A percentile compares a stretch with the other conserved stretches of the same genome.
These are phyloP conservation scores for Penicillium psychrosexuale DNA, from an alignment of 2,329 filamentous ascomycete species.

Conservation along the genomic window DNA sequence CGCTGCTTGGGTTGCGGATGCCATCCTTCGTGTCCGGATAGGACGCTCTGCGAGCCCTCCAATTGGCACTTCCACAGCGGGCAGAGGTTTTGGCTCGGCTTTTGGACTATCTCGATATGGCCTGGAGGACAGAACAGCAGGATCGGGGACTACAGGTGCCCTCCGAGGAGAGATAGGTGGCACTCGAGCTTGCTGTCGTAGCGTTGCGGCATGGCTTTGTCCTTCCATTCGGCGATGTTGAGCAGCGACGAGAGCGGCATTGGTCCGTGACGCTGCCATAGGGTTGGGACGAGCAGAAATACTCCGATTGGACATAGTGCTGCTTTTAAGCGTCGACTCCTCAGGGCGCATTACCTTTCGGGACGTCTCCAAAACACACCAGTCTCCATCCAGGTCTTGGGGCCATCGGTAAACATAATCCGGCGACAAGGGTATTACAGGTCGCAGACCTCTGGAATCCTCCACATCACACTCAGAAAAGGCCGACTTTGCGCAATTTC, in stretches of 20 bases:
- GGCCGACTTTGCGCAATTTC: conserved; percentile 45
- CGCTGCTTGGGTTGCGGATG: conserved; percentile 34
- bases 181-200: conserved; percentile 46
- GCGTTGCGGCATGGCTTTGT: conserved; percentile 47
- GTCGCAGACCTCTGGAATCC: conserved; percentile 45
- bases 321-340: conserved; percentile 28
- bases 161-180: conserved; percentile 31
- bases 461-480: conserved; percentile 47
- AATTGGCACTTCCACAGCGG: conserved; percentile 15
- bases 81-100: conserved; percentile 12
- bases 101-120: conserved; percentile 20
- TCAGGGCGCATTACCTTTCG: conserved; percentile 21
- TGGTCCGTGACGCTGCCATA: conserved; percentile 34
- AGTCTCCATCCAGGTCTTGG: conserved; percentile 40
- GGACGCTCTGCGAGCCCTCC: conserved; percentile 41
- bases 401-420: conserved; percentile 48
- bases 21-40: conserved; percentile 37
- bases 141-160: conserved; percentile 25
- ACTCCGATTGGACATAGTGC: conserved; percentile 28
- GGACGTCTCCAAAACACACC: conserved; percentile 32
- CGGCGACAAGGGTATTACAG: conserved; percentile 45
- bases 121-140: conserved; percentile 14
- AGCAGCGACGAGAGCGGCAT: conserved; percentile 41
- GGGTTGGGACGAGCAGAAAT: conserved; percentile 28
- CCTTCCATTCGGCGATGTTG: conserved; percentile 40